These are phyloP conservation scores for Patellifolia procumbens DNA, from an alignment of 179 eudicot species.

Conservation along the genomic window DNA sequence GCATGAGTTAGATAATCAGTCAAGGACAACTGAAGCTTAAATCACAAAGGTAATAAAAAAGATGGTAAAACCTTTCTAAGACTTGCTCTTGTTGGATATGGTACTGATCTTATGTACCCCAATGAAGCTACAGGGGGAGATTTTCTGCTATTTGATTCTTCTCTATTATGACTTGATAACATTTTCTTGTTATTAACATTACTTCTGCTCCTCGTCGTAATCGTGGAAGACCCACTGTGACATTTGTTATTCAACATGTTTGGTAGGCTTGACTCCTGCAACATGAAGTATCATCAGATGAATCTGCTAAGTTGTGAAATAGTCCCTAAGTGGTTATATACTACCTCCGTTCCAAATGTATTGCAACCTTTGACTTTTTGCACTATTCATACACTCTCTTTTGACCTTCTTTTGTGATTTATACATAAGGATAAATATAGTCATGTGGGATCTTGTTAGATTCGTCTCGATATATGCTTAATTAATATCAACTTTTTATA, in stretches of 20 bases:
- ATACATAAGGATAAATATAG: no score
- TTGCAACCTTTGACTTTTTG: no score
- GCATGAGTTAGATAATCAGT: neutral
- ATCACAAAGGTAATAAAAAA: neutral
- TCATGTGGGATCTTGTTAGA: no score
- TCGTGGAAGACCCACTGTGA: slow-evolving; percentile 32
- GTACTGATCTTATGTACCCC: slow-evolving; percentile 56
- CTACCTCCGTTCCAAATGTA: no score
- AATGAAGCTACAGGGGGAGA: slow-evolving; percentile 55
- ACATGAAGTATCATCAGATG: neutral
- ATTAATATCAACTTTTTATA: no score
- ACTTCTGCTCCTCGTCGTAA: slow-evolving; percentile 49
- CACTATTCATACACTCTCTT: no score
- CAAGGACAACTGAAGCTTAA: neutral
- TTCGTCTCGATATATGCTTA: no score
- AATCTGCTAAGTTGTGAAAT: no score
- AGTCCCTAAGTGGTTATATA: no score
- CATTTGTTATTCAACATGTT: slow-evolving; percentile 41
- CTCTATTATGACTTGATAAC: slow-evolving; percentile 24
- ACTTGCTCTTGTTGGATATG: slow-evolving; percentile 61
- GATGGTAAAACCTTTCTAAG: slow-evolving; percentile 55
- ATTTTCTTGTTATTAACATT: slow-evolving; percentile 17
- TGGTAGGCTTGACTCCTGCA: slow-evolving; percentile 83
- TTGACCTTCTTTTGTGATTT: no score
- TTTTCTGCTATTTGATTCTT: slow-evolving; percentile 51